Base-by-base conservation (phyloP, 345 rosid species). In the Salix koriyanagi region DNA sequence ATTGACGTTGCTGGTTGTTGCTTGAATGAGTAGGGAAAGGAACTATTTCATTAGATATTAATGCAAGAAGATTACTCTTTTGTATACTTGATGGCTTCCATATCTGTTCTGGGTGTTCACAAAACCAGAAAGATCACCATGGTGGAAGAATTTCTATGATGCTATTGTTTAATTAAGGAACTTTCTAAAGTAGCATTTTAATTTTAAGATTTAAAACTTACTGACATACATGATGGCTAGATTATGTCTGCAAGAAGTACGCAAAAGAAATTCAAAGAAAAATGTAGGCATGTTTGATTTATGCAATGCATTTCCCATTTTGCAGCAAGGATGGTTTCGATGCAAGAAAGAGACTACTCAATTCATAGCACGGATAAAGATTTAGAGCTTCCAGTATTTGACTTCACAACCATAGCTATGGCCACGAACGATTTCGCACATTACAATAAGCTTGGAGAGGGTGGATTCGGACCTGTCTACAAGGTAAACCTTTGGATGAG, bases 401-500 rank as follows among this genome's bases (percentile, higher is more conserved):
- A 80, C 54, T 76, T 80, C 23, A 7, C 52, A 34, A 76, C 83
- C 25, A 71, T 80, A 42, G 37, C 70, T 18, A 56, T 36, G 21
- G 77, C 84, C 26, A 71, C 82, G 0, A n/a, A 62, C 23, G 54
- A 58, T 50, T 80, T 75, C 37, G 67, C 76, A 1, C 12, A 3
- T 2, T 42, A 19, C 41, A 80, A 74, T 65, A 71, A 71, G 77
- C 69, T 80, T 67, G 82, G 83, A 39, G 82, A 84, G 67, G 81
- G 84, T 30, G 83, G 83, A 1, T 76, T 70, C 56, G 81, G 85
- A 66, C 81, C 83, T 25, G 81, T 79, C 13, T 80, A 77, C 65
- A 77, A 67, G 83, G 82, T 82, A 67, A 14, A 8, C 2, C 15
- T 52, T 56, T 56, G 36, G 8, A 54, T 0, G 11, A 30, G 48